Evolutionary conservation across 2,329 filamentous ascomycete species (phyloP).

Genomic region (Didymellaceae sp.): DNA sequence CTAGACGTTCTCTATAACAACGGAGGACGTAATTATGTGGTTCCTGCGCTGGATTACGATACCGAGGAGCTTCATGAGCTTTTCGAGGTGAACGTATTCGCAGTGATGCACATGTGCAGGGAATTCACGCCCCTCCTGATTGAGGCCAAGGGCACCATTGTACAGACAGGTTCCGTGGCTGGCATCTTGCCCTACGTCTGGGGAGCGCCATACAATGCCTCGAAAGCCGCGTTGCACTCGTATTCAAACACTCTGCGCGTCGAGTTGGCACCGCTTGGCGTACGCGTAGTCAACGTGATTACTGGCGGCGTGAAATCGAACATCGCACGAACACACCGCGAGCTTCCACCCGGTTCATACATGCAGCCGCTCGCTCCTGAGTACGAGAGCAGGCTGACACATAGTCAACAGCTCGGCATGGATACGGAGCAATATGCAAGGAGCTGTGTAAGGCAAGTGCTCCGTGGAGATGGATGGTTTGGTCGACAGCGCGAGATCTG

Average conservation of each 20-base stretch:
- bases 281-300: conserved; percentile 57
- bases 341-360: conserved; percentile 56
- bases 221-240: conserved; percentile 65
- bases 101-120: conserved; percentile 64
- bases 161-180: conserved; percentile 55
- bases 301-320: conserved; percentile 67
- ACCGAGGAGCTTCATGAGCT: conserved; percentile 37
- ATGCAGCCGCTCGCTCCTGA: conserved; percentile 60
- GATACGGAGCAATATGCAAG: conserved; percentile 60
- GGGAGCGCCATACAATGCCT: conserved; percentile 61
- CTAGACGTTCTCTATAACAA: conserved; percentile 67
- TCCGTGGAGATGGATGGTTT: conserved; percentile 46
- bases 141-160: conserved; percentile 53
- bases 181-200: conserved; percentile 48
- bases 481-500: conserved; percentile 58
- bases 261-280: conserved; percentile 60
- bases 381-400: conserved; percentile 59
- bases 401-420: conserved; percentile 62
- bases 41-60: conserved; percentile 64
- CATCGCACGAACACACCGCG: conserved; percentile 61
- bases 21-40: conserved; percentile 63
- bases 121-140: conserved; percentile 63
- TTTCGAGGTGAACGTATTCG: conserved; percentile 59
- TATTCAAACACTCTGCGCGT: conserved; percentile 65
- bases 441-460: conserved; percentile 61